These are phyloP conservation scores for Lactarius tabidus DNA, from an alignment of 768 basidiomycete genomes.

Conservation along the genomic window DNA sequence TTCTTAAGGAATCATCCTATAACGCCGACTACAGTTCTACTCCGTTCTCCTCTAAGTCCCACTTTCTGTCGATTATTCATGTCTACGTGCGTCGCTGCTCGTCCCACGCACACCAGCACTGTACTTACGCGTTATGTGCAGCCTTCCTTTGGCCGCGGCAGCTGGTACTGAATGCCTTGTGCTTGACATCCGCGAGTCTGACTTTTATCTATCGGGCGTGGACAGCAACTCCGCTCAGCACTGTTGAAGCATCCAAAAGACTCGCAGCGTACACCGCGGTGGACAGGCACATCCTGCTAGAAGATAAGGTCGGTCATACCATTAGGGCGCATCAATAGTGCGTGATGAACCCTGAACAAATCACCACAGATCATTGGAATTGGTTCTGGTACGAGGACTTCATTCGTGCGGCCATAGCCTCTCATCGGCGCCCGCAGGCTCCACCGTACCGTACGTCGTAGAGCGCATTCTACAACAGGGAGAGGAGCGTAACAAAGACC, in stretches of 20 bases:
- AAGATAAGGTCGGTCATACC: slow-evolving; percentile 65
- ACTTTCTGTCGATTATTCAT: neutral
- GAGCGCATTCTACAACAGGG: slow-evolving; percentile 91
- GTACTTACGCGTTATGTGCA: neutral
- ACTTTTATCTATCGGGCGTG: neutral
- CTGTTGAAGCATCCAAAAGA: slow-evolving; percentile 78
- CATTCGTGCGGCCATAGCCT: neutral
- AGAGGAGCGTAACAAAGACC: slow-evolving; percentile 61
- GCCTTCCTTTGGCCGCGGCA: slow-evolving; percentile 2
- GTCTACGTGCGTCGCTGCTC: slow-evolving; percentile 10
- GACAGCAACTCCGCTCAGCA: slow-evolving; percentile 33
- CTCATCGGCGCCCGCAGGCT: slow-evolving; percentile 45
- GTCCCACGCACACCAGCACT: neutral
- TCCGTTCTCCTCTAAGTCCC: neutral
- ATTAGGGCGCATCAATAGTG: neutral
- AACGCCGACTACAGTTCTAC: neutral
- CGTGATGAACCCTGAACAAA: neutral
- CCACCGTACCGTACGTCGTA: slow-evolving; percentile 95
- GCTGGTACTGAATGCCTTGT: slow-evolving; percentile 9
- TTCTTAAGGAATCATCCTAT: slow-evolving; percentile 5
- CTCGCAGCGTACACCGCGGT: slow-evolving; percentile 94
- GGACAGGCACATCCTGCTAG: slow-evolving; percentile 76
- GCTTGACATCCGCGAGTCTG: neutral
- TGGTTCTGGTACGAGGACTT: slow-evolving; percentile 59
- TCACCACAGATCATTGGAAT: slow-evolving; percentile 73